Percentiles rank a stretch among this genome's conserved stretches.
These are phyloP conservation scores for Caloboletus inedulis DNA, from an alignment of 1,284 basidiomycete species.

Conservation along the genomic window DNA sequence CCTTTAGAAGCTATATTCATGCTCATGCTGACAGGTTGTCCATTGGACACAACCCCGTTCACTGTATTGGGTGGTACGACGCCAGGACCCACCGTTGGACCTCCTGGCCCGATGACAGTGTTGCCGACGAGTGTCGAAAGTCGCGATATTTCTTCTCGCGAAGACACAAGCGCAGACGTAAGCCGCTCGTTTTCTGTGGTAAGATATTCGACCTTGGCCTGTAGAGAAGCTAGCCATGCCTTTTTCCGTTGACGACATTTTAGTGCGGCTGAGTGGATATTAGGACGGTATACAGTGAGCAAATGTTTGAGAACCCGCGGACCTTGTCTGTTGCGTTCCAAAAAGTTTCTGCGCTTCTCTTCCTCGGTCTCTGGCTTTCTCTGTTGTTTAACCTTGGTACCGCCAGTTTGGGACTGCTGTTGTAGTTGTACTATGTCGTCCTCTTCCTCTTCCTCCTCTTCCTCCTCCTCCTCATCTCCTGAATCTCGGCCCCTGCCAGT, in stretches of 20 bases:
- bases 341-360: slow-evolving; percentile 91
- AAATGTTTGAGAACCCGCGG: neutral
- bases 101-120: slow-evolving; percentile 47
- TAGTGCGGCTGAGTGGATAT: slow-evolving; percentile 70
- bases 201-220: slow-evolving; percentile 90
- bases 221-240: slow-evolving; percentile 91
- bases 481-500: slow-evolving; percentile 29
- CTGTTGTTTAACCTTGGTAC: slow-evolving; percentile 27
- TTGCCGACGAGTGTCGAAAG: slow-evolving; percentile 67
- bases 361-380: slow-evolving; percentile 93
- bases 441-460: slow-evolving; percentile 48
- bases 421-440: slow-evolving; percentile 38
- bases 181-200: slow-evolving; percentile 94
- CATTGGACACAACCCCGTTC: slow-evolving; percentile 31
- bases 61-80: slow-evolving; percentile 25
- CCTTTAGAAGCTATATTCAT: slow-evolving; percentile 40
- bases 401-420: slow-evolving; percentile 27
- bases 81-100: slow-evolving; percentile 28
- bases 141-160: slow-evolving; percentile 77
- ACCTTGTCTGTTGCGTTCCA: slow-evolving; percentile 95
- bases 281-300: slow-evolving; percentile 4
- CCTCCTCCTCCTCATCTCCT: slow-evolving; percentile 47
- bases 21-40: slow-evolving; percentile 44
- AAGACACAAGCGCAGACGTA: slow-evolving; percentile 67
- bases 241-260: slow-evolving; percentile 99